Evolutionary conservation across 257 asterid genomes (phyloP), one percentile per base, ranked within the genome.

Genomic region (Penstemon davidsonii): DNA sequence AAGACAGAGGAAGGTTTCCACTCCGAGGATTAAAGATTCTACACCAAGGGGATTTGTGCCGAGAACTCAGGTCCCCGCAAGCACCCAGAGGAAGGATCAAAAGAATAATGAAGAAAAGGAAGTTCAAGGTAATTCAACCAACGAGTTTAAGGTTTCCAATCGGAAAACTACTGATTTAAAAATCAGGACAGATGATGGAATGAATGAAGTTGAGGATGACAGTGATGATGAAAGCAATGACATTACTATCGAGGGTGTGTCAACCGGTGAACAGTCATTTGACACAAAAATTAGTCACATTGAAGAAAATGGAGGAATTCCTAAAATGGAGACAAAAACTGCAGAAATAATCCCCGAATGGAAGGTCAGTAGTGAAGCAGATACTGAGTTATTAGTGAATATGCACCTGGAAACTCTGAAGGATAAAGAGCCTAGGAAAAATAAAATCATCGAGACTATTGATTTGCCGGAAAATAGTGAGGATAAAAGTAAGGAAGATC

Each of bases 1-100:
- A 80, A 79, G 86, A 64, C 90, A 12, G 46, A 82, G 83, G 74
- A 88, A 82, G 75, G 53, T 40, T 57, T 79, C 92, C 40, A 73
- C 76, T 7, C 82, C 96, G 3, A 81, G 72, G 72, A 72, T 87
- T 64, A 76, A 82, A 57, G 87, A 78, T 56, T 80, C 95, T 75
- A 44, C 78, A 7, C 88, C 88, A 0, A 85, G 80, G 81, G 96
- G 95, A 68, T 89, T 90, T 82, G 60, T 25, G 80, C 88, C 91
- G 3, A 83, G 80, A 78, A 77, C 83, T 5, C 95, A 79, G 76
- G 82, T 77, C 46, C 89, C 95, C 51, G 60, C 87, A 53, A 82
- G 86, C 81, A 81, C 73, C 49, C 89, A 75, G 80, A 83, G 73
- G 79, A 86, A 74, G 78, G 86, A 76, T 70, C 85, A 77, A 70